These are phyloP conservation scores for Agastache rugosa DNA, from an alignment of 257 asterid genomes.

Conservation along the genomic window DNA sequence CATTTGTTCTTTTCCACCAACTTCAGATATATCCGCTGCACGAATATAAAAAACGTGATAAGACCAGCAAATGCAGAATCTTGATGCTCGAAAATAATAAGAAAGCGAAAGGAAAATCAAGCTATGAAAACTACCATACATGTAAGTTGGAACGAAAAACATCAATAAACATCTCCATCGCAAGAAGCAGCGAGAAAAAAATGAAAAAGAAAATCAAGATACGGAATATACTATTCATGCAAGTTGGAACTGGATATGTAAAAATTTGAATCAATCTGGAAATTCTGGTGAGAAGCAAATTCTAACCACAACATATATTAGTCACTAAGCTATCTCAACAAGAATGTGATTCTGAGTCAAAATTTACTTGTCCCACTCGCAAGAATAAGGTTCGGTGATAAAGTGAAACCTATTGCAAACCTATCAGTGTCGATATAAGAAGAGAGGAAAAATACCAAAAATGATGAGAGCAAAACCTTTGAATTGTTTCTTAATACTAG, in stretches of 20 bases:
- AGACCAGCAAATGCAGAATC: neutral
- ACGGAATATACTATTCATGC: neutral
- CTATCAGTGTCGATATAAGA: too few species aligned
- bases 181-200: neutral
- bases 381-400: too few species aligned
- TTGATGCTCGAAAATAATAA: neutral
- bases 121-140: neutral
- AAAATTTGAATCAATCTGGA: too few species aligned
- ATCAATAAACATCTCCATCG: neutral
- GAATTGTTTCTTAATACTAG: too few species aligned
- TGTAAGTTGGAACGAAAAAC: neutral
- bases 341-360: too few species aligned
- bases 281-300: too few species aligned
- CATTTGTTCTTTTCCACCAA: conserved; percentile 63
- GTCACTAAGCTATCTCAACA: too few species aligned
- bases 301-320: too few species aligned
- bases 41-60: conserved; percentile 4
- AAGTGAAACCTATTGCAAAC: too few species aligned
- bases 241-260: neutral
- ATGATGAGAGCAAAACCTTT: too few species aligned
- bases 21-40: conserved; percentile 69
- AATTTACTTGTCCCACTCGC: too few species aligned
- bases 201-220: neutral
- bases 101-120: neutral
- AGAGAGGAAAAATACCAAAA: too few species aligned